phyloP scores from a whole-genome alignment of 805 yeast species.

The Saccharomycopsis capsularis region DNA sequence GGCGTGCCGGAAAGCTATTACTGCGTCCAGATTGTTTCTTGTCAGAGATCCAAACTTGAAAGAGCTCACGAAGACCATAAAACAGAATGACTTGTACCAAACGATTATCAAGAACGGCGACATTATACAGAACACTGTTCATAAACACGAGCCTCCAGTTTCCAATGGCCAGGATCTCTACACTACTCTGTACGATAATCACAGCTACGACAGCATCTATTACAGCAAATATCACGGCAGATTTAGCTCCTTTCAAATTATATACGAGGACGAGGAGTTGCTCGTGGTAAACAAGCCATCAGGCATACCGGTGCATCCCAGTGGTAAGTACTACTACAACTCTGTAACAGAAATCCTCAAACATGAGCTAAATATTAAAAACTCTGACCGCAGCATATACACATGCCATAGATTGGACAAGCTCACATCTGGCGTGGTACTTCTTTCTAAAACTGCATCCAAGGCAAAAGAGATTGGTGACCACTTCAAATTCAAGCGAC shows the following conservation, averaged over 20 bases:
- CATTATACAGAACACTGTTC: conserved; percentile 6
- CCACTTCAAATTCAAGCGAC: conserved; percentile 58
- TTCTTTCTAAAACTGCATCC: conserved; percentile 71
- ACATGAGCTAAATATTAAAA: conserved; percentile 45
- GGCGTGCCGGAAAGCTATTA: conserved; percentile 1
- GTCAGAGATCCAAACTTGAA: conserved; percentile 2
- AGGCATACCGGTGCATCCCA: conserved; percentile 94
- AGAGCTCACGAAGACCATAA: not conserved
- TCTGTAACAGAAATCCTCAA: conserved; percentile 73
- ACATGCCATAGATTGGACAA: conserved; percentile 42
- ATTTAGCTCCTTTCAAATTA: conserved; percentile 31
- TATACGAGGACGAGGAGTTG: conserved; percentile 66
- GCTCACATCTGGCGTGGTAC: conserved; percentile 87
- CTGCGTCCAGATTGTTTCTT: not conserved
- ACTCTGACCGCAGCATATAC: conserved; percentile 35
- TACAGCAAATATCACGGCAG: conserved; percentile 3
- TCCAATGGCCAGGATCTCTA: conserved; percentile 13
- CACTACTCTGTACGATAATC: not conserved
- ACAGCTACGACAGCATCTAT: not conserved
- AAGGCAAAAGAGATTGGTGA: conserved; percentile 70
- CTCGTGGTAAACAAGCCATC: conserved; percentile 89
- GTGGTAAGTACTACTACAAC: conserved; percentile 74
- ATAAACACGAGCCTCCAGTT: conserved; percentile 20
- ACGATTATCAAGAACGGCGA: conserved; percentile 8
- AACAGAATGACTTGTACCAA: not conserved